Evolutionary conservation across 805 yeast genomes (phyloP), one percentile per base, ranked within the genome.

Genomic region (Helenozyma rhizophorensis): DNA sequence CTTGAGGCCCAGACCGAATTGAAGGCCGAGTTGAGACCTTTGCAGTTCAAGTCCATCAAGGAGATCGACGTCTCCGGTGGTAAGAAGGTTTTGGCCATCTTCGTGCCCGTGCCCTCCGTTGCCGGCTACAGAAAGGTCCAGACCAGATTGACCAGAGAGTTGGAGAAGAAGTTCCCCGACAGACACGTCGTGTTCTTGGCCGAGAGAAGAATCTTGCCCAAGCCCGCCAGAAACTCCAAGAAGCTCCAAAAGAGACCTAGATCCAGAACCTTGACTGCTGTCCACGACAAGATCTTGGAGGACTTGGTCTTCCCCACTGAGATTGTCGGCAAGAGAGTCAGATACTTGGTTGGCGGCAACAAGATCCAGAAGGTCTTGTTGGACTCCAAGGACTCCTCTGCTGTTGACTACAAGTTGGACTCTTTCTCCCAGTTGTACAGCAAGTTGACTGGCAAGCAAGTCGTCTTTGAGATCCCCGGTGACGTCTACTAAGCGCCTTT

Each of bases 111-210:
- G 57, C 97, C 97, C 73, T 77, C 86, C 60, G 80, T 88, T 68
- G 60, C 78, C 54, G 81, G 83, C 55, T 87, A 87, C 90, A 96
- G 89, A 86, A 87, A 83, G 77, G 95, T 90, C 63, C 98, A 90
- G 80, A 78, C 78, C 47, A 84, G 89, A 76, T 83, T 90, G 70
- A 87, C 96, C 77, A 90, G 97, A 77, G 98, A 90, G 80, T 84
- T 90, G 70, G 98, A 90, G 79, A 90, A 90, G 94, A 90, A 93
- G 79, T 93, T 90, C 89, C 94, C 97, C 69, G 98, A 90, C 81
- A 86, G 95, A 72, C 97, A 93, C 72, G 96, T 90, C 72, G 90
- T 93, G 60, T 87, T 90, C 87, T 82, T 90, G 68, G 97, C 97
- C 67, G 97, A 90, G 80, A 87, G 98, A 79, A 87, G 96, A 78